Evolutionary conservation across 164 flowering plant species (phyloP).

Genomic region (Houttuynia cordata): DNA sequence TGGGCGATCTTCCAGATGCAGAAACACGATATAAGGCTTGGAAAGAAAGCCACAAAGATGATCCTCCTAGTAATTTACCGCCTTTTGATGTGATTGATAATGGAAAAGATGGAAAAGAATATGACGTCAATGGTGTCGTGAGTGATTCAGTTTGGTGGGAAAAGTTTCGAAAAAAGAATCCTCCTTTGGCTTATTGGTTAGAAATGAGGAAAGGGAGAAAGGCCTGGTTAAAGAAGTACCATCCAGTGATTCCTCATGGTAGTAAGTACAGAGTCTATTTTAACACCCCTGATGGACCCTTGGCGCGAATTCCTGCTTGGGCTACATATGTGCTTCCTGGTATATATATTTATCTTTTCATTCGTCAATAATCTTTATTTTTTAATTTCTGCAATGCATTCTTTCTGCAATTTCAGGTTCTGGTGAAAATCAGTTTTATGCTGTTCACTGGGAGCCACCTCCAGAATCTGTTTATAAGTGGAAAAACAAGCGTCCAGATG

Average conservation of each 20-base stretch:
- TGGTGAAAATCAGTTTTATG: conserved; percentile 69
- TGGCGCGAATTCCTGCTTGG: conserved; percentile 97
- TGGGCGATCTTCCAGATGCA: conserved; percentile 77
- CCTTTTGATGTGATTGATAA: conserved; percentile 66
- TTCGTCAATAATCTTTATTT: neutral
- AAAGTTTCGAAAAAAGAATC: conserved; percentile 55
- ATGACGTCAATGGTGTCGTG: conserved; percentile 52
- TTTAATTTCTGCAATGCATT: neutral
- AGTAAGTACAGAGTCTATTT: conserved; percentile 91
- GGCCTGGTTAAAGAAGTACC: conserved; percentile 88
- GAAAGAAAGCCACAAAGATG: conserved; percentile 82
- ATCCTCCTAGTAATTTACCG: conserved; percentile 63
- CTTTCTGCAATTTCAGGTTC: conserved; percentile 24
- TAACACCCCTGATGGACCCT: conserved; percentile 81
- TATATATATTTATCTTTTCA: conserved; percentile 12
- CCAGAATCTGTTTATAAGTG: conserved; percentile 68
- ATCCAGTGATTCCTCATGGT: conserved; percentile 79
- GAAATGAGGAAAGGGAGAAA: conserved; percentile 92
- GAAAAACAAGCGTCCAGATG: conserved; percentile 50
- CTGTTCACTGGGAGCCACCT: conserved; percentile 91
- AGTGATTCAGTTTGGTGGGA: conserved; percentile 52
- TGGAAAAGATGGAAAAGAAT: conserved; percentile 66
- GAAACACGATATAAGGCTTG: conserved; percentile 75
- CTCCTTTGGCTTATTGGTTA: conserved; percentile 81
- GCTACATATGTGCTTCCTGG: conserved; percentile 96